phyloP scores from a whole-genome alignment of 805 yeast species.

The Candida quercuum region DNA sequence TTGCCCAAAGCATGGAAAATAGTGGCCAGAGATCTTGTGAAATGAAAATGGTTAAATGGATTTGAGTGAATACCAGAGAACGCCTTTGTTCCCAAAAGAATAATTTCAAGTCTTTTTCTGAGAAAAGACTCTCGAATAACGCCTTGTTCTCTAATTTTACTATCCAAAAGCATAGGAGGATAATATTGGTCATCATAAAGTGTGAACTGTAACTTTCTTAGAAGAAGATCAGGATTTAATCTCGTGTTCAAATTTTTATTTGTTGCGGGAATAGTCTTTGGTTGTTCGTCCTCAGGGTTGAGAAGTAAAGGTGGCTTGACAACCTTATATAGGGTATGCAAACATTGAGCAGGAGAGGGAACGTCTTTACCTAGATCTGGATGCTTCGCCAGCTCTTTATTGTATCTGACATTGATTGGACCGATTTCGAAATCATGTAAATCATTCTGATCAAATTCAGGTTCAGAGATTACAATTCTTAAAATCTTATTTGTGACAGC shows the following conservation, averaged over 20 bases:
- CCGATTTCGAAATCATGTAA: conserved; percentile 40
- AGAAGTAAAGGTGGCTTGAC: conserved; percentile 60
- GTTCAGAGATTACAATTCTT: conserved; percentile 46
- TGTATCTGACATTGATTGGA: conserved; percentile 47
- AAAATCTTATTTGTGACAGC: conserved; percentile 40
- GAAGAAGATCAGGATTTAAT: conserved; percentile 49
- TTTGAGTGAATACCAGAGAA: conserved; percentile 20
- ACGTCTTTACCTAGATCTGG: conserved; percentile 22
- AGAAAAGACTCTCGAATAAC: conserved; percentile 43
- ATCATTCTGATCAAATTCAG: conserved; percentile 46
- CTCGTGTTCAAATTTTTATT: conserved; percentile 50
- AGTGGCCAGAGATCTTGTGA: conserved; percentile 20
- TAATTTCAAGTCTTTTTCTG: conserved; percentile 49
- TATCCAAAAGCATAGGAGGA: conserved; percentile 42
- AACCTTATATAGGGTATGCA: conserved; percentile 56
- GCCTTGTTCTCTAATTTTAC: conserved; percentile 26
- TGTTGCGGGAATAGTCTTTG: conserved; percentile 50
- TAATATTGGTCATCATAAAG: conserved; percentile 29
- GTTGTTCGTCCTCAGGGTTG: conserved; percentile 36
- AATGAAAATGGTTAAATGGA: conserved; percentile 24
- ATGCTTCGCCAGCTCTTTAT: conserved; percentile 26
- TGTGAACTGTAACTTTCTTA: conserved; percentile 41
- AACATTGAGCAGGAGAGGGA: conserved; percentile 56
- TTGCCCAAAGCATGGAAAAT: conserved; percentile 29
- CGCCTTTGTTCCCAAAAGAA: conserved; percentile 37